Percentiles rank a stretch among this genome's conserved stretches.
Conservation (phyloP, 164 flowering plant genomes). For the Echeveria elegans region DNA sequence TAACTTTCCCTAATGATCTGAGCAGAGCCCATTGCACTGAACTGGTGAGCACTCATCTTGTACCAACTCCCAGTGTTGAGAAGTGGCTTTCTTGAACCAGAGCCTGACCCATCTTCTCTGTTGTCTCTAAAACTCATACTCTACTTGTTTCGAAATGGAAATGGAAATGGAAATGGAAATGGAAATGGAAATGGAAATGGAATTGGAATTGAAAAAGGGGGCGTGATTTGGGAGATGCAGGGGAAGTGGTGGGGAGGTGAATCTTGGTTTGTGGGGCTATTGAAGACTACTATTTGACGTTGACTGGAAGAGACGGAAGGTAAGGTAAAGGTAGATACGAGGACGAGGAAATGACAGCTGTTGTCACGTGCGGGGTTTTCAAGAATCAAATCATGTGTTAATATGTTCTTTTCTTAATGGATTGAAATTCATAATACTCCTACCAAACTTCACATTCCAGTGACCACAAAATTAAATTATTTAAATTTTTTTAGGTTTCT, state of each 20-base stretch:
- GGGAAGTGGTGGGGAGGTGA: not conserved
- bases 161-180: too few species aligned
- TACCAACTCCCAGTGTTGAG: constrained; percentile 44
- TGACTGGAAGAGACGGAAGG: not conserved
- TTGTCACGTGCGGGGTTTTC: not conserved
- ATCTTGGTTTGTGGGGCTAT: not conserved
- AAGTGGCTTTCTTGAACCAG: constrained; percentile 21
- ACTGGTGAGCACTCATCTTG: constrained; percentile 34
- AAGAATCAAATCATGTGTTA: too few species aligned
- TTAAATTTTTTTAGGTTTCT: too few species aligned
- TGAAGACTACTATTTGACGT: not conserved
- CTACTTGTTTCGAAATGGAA: too few species aligned
- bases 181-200: too few species aligned
- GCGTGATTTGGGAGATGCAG: not conserved
- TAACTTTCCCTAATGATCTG: constrained; percentile 36
- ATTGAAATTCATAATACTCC: too few species aligned
- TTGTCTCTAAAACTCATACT: constrained; percentile 3
- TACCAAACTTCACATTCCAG: too few species aligned
- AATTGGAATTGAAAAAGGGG: not conserved
- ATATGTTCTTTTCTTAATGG: too few species aligned
- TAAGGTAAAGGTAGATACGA: not conserved
- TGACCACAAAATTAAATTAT: too few species aligned
- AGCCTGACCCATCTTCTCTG: constrained; percentile 2
- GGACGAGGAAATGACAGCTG: not conserved
- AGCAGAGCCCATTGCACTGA: constrained; percentile 46